Conservation (phyloP, 2,329 filamentous ascomycete species). For the Monosporascus ibericus region DNA sequence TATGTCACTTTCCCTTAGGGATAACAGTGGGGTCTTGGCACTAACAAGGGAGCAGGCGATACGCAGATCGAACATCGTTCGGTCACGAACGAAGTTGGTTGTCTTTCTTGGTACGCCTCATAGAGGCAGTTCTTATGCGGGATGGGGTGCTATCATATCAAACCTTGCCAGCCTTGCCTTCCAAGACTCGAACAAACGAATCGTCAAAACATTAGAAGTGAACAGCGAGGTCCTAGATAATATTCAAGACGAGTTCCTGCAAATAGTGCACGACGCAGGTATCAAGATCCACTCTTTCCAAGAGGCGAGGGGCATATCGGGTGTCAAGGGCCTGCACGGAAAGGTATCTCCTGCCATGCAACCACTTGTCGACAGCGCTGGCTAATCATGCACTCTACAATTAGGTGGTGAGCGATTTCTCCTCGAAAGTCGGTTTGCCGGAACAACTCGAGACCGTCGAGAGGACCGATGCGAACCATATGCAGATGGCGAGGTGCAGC, state of each 20-base stretch:
- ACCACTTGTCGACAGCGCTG: background rate
- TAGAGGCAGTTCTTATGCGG: constrained; percentile 25
- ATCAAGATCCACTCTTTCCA: constrained; percentile 36
- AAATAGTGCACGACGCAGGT: constrained; percentile 11
- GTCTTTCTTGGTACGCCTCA: constrained; percentile 36
- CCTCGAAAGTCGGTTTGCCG: constrained; percentile 32
- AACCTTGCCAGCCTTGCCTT: constrained; percentile 27
- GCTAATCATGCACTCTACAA: constrained; percentile 2
- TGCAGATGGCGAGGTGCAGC: constrained; percentile 29
- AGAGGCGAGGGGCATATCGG: constrained; percentile 26
- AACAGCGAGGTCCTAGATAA: constrained; percentile 31
- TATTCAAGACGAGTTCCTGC: constrained; percentile 30
- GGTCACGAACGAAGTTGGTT: constrained; percentile 24
- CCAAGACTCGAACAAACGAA: constrained; percentile 27
- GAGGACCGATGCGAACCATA: constrained; percentile 34
- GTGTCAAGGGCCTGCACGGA: constrained; percentile 25
- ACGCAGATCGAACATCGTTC: constrained; percentile 19
- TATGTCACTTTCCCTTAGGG: constrained; percentile 5
- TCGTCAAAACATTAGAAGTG: constrained; percentile 25
- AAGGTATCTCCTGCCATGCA: constrained; percentile 22
- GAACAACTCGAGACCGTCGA: constrained; percentile 28
- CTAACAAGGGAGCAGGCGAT: constrained; percentile 20
- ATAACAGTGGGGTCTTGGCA: too few relatives aligned
- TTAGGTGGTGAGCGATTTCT: constrained; percentile 32
- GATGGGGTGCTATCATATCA: constrained; percentile 27